phyloP scores from a whole-genome alignment of 768 basidiomycete genomes.

The Collybiopsis luxurians region DNA sequence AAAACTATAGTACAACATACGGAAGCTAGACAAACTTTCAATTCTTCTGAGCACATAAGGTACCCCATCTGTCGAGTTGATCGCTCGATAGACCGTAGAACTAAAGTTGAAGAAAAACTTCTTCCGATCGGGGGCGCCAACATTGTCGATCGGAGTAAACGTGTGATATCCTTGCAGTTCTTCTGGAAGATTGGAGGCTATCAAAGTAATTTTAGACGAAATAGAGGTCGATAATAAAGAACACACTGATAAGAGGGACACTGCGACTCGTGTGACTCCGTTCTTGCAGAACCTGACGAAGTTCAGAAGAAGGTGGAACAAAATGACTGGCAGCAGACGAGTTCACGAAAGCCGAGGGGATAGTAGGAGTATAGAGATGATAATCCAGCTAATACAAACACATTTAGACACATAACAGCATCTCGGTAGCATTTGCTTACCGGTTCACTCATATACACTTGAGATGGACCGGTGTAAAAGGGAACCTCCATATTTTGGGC shows the following conservation, averaged over 20 bases:
- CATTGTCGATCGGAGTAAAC: conserved; percentile 72
- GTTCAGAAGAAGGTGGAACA: conserved; percentile 46
- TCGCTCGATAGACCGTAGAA: conserved; percentile 82
- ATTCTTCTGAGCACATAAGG: conserved; percentile 79
- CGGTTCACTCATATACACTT: conserved; percentile 64
- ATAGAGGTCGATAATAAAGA: background rate
- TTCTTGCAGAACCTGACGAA: conserved; percentile 43
- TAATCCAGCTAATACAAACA: conserved; percentile 69
- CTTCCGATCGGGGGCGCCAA: conserved; percentile 51
- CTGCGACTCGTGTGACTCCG: conserved; percentile 69
- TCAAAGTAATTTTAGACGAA: conserved; percentile 24
- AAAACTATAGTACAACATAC: conserved; percentile 5
- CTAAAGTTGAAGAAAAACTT: conserved; percentile 82
- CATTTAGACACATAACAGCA: conserved; percentile 7
- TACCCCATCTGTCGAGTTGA: conserved; percentile 70
- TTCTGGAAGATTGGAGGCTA: conserved; percentile 67
- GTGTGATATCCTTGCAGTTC: conserved; percentile 91
- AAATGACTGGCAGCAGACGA: conserved; percentile 60
- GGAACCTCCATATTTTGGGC: conserved; percentile 32
- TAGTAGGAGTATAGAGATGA: conserved; percentile 81
- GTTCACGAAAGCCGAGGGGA: conserved; percentile 52
- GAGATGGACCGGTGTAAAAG: conserved; percentile 40
- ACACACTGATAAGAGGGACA: conserved; percentile 33
- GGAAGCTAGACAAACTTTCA: conserved; percentile 60
- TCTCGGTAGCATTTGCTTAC: conserved; percentile 35